Conservation (phyloP, 345 rosid genomes). For the Turnera subulata region DNA sequence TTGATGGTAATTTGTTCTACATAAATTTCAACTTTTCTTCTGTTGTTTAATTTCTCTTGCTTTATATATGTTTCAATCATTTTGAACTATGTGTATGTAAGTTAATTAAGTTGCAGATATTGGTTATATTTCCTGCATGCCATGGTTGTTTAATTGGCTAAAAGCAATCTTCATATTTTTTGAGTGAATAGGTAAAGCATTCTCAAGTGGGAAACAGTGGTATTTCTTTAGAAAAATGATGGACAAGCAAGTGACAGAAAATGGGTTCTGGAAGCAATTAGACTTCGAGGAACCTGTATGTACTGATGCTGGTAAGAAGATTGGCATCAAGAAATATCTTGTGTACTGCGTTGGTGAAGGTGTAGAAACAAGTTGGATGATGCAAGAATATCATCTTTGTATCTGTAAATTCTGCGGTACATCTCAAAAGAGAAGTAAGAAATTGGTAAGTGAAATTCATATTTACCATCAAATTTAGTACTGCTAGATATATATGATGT, state of each 20-base stretch:
- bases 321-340: constrained; percentile 34
- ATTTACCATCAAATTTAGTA: not conserved
- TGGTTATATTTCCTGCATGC: not conserved
- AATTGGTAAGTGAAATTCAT: constrained; percentile 11
- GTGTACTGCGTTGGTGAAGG: constrained; percentile 20
- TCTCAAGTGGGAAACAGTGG: constrained; percentile 31
- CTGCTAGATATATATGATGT: too few relatives aligned
- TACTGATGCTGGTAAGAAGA: constrained; percentile 5
- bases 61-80: too few relatives aligned
- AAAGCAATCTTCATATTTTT: not conserved
- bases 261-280: constrained; percentile 39
- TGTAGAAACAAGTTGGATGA: constrained; percentile 38
- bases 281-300: constrained; percentile 29
- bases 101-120: too few relatives aligned
- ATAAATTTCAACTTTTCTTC: not conserved
- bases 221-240: constrained; percentile 33
- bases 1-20: constrained; percentile 24
- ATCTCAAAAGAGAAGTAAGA: constrained; percentile 13
- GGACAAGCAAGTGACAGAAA: constrained; percentile 19
- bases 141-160: not conserved
- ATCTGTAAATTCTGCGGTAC: not conserved
- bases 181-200: constrained; percentile 31
- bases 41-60: not conserved
- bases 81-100: too few relatives aligned
- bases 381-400: constrained; percentile 39